Evolutionary conservation across 345 rosid genomes (phyloP).

Genomic region (Raphanus sativus): DNA sequence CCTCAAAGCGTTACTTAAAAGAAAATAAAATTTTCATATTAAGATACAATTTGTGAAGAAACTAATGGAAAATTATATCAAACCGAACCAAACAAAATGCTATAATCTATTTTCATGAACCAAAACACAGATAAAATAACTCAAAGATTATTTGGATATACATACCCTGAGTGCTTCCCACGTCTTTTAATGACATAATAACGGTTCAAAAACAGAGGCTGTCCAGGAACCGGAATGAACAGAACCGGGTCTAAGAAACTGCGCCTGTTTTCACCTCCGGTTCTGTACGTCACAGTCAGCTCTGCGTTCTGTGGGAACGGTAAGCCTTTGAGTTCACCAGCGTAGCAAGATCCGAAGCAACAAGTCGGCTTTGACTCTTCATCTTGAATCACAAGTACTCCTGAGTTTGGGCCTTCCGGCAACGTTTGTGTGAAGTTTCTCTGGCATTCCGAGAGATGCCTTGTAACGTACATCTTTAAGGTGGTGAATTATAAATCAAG

Average conservation of each 20-base stretch:
- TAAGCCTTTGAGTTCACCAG: conserved; percentile 19
- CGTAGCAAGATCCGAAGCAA: conserved; percentile 47
- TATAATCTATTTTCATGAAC: not conserved
- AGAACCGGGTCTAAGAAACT: conserved; percentile 15
- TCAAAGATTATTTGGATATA: not conserved
- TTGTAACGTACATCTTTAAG: too few species aligned
- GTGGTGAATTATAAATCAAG: too few species aligned
- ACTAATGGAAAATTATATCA: not conserved
- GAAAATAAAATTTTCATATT: not conserved
- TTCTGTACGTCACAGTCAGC: conserved; percentile 8
- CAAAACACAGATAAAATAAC: not conserved
- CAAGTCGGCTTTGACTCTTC: conserved; percentile 52
- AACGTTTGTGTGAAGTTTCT: too few species aligned
- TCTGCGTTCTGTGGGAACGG: conserved; percentile 25
- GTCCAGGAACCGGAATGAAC: conserved; percentile 52
- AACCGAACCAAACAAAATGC: not conserved
- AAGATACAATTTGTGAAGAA: not conserved
- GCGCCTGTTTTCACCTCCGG: not conserved
- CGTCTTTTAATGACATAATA: conserved; percentile 24
- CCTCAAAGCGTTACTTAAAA: not conserved
- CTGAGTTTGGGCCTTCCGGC: too few species aligned
- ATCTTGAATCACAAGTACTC: conserved; percentile 48
- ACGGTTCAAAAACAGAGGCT: conserved; percentile 48
- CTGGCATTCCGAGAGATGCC: too few species aligned
- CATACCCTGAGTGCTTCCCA: conserved; percentile 21